Conservation (phyloP, 257 asterid genomes). For the Solanum piurae region DNA sequence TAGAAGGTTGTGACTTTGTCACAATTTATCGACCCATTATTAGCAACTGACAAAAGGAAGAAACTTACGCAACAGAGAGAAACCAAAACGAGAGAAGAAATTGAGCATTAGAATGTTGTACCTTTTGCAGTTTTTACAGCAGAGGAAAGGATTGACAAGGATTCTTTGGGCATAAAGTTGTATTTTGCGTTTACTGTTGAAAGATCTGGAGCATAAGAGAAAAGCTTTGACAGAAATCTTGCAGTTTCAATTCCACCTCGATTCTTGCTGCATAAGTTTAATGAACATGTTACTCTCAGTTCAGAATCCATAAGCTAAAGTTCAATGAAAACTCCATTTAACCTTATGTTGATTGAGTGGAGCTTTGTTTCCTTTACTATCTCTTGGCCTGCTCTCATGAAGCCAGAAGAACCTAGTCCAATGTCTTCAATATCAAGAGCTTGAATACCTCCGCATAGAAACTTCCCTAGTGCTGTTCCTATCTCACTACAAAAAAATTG, state of each 20-base stretch:
- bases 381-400: slow-evolving; percentile 36
- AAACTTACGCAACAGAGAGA: background rate
- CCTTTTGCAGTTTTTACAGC: slow-evolving; percentile 56
- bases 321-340: background rate
- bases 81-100: background rate
- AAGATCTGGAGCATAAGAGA: slow-evolving; percentile 38
- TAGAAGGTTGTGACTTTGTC: background rate
- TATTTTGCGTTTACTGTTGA: slow-evolving; percentile 53
- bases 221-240: slow-evolving; percentile 47
- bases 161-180: slow-evolving; percentile 67
- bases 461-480: slow-evolving; percentile 55
- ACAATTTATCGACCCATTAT: background rate
- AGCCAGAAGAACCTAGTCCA: slow-evolving; percentile 69
- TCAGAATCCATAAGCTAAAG: background rate
- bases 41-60: background rate
- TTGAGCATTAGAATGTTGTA: slow-evolving; percentile 5
- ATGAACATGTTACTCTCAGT: slow-evolving; percentile 6
- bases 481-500: slow-evolving; percentile 40
- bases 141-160: slow-evolving; percentile 41
- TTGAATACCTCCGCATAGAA: slow-evolving; percentile 49
- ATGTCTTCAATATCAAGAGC: slow-evolving; percentile 60
- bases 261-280: slow-evolving; percentile 49
- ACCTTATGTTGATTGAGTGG: slow-evolving; percentile 70
- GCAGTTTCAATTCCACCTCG: slow-evolving; percentile 80
- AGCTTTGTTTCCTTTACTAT: slow-evolving; percentile 36